Evolutionary conservation across 805 yeast species (phyloP).

Genomic region (Tetrapisispora arboricola): DNA sequence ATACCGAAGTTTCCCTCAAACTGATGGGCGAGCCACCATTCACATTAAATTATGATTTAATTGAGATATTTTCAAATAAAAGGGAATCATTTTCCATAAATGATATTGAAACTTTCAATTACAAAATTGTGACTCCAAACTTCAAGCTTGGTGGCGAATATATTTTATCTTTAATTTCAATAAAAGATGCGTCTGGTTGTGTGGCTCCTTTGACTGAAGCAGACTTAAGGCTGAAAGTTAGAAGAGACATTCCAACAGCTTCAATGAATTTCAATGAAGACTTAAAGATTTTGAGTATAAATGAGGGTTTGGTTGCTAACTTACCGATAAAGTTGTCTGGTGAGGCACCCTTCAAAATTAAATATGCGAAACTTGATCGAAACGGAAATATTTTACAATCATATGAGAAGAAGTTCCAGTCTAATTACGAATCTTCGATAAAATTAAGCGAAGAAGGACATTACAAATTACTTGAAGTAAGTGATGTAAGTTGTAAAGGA

Average conservation of each 20-base stretch:
- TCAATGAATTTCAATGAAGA: constrained; percentile 31
- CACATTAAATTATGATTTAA: constrained; percentile 54
- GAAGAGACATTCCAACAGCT: constrained; percentile 57
- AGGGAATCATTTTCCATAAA: constrained; percentile 35
- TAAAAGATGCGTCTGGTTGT: constrained; percentile 72
- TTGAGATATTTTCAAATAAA: constrained; percentile 44
- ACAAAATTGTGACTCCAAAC: constrained; percentile 42
- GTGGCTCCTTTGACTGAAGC: constrained; percentile 55
- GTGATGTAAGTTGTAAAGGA: constrained; percentile 46
- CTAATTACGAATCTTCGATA: constrained; percentile 28
- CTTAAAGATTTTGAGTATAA: constrained; percentile 34
- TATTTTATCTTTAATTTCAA: constrained; percentile 49
- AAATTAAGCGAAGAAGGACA: constrained; percentile 36
- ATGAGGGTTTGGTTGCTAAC: constrained; percentile 49
- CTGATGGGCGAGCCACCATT: constrained; percentile 80
- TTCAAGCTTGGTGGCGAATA: constrained; percentile 65
- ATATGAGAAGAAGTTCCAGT: constrained; percentile 15
- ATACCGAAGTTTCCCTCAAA: constrained; percentile 40
- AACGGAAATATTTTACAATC: constrained; percentile 22
- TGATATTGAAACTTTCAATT: constrained; percentile 31
- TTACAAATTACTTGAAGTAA: constrained; percentile 36
- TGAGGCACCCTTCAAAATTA: constrained; percentile 40
- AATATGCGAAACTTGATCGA: constrained; percentile 26
- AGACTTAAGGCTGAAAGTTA: constrained; percentile 57
- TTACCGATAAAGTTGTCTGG: constrained; percentile 57